Evolutionary conservation across 2,329 filamentous ascomycete species (phyloP).

Genomic region (Zymoseptoria ardabiliae): DNA sequence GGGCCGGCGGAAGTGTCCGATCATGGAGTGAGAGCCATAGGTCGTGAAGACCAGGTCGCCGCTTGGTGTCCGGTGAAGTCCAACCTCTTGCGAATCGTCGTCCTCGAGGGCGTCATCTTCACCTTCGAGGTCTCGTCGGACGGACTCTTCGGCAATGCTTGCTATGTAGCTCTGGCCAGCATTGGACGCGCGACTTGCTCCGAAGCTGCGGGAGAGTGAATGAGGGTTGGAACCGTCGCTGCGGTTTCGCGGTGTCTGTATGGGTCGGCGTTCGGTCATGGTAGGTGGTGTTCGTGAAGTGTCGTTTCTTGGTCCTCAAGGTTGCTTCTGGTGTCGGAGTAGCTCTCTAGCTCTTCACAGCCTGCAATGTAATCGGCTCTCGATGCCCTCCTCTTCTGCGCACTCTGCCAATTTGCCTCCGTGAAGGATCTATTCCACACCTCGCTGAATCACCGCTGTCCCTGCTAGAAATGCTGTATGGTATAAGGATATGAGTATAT

Average conservation of each 20-base stretch:
- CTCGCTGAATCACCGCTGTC: neutral
- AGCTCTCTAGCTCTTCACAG: too few relatives aligned
- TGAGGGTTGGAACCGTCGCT: slow-evolving; percentile 9
- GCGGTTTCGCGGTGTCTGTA: slow-evolving; percentile 5
- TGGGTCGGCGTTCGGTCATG: slow-evolving; percentile 1
- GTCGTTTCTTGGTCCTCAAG: neutral
- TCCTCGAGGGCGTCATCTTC: slow-evolving; percentile 18
- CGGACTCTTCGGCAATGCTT: slow-evolving; percentile 27
- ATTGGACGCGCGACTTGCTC: slow-evolving; percentile 21
- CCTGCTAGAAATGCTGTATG: neutral
- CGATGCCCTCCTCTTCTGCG: neutral
- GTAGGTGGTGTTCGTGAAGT: neutral
- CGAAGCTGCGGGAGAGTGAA: slow-evolving; percentile 19
- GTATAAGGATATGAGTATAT: neutral
- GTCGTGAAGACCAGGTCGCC: slow-evolving; percentile 5
- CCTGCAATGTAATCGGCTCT: neutral
- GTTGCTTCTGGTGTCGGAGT: neutral
- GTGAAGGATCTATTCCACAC: neutral
- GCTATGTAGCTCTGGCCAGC: slow-evolving; percentile 17
- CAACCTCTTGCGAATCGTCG: slow-evolving; percentile 10
- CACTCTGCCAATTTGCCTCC: neutral
- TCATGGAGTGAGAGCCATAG: slow-evolving; percentile 42
- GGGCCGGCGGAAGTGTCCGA: slow-evolving; percentile 65
- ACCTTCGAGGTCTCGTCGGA: slow-evolving; percentile 26
- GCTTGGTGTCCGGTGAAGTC: slow-evolving; percentile 13